Conservation (phyloP, 371 early-diverging fungal genomes). For the Rhizomucor pusillus region DNA sequence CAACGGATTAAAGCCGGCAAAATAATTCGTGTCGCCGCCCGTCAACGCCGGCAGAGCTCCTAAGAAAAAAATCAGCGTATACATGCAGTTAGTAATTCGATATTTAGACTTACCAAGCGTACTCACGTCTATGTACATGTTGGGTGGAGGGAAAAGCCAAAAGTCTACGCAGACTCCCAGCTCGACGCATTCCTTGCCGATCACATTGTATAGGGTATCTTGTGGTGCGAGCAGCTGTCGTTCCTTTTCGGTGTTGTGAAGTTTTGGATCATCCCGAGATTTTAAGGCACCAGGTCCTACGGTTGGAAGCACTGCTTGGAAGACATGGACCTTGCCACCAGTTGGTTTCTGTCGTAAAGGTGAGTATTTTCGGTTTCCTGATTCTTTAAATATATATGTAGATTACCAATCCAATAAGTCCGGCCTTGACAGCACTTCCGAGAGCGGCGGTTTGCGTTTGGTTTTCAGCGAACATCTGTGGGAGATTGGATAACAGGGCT, state of each 20-base stretch:
- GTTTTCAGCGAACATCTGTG: constrained; percentile 78
- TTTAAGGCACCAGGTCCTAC: constrained; percentile 85
- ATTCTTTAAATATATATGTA: background rate
- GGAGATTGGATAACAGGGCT: constrained; percentile 77
- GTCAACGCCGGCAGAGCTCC: constrained; percentile 79
- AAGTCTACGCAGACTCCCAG: constrained; percentile 84
- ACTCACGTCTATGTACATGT: constrained; percentile 85
- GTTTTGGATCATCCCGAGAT: constrained; percentile 82
- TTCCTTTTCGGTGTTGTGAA: constrained; percentile 91
- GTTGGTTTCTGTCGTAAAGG: constrained; percentile 43
- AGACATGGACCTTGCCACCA: constrained; percentile 86
- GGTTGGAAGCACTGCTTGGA: constrained; percentile 83
- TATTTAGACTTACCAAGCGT: constrained; percentile 53
- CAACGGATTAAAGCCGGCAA: constrained; percentile 69
- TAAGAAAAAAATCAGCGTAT: constrained; percentile 15
- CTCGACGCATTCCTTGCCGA: constrained; percentile 77
- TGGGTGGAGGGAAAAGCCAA: constrained; percentile 66
- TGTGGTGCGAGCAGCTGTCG: constrained; percentile 80
- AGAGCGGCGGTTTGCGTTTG: constrained; percentile 71
- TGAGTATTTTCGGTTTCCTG: no score
- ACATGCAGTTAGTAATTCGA: background rate
- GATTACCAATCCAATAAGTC: constrained; percentile 68
- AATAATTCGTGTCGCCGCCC: constrained; percentile 85
- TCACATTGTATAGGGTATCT: constrained; percentile 78
- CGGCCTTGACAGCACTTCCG: constrained; percentile 84